A percentile compares a stretch with the other conserved stretches of the same genome.
Conservation (phyloP, 495 filamentous ascomycete species). For the Lasiosphaeriaceae sp. region DNA sequence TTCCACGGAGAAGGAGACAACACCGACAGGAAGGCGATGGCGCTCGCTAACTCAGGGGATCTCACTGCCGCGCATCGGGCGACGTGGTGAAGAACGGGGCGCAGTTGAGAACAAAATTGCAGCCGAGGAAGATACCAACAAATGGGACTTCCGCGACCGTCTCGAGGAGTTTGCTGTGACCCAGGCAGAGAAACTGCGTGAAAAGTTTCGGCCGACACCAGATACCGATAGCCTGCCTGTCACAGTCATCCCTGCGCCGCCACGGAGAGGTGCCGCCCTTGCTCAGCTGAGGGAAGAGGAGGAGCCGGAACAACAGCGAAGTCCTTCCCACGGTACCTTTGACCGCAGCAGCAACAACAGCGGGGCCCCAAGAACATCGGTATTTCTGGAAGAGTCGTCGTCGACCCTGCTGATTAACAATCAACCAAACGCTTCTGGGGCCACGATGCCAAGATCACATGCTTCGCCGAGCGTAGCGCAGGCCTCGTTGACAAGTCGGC, state of each 20-base stretch:
- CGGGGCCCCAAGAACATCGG: too few species aligned
- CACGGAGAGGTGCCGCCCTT: constrained; percentile 41
- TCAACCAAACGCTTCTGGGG: background rate
- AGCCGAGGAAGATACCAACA: constrained; percentile 13
- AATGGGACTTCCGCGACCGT: constrained; percentile 42
- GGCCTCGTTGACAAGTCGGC: background rate
- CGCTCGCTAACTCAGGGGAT: constrained; percentile 21
- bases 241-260: constrained; percentile 47
- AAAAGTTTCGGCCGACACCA: constrained; percentile 41
- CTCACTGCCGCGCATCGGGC: constrained; percentile 15
- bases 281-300: constrained; percentile 43
- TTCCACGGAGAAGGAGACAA: background rate
- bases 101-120: background rate
- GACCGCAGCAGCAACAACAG: too few species aligned
- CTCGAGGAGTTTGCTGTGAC: constrained; percentile 46
- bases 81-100: constrained; percentile 14
- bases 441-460: background rate
- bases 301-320: constrained; percentile 16
- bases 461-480: background rate
- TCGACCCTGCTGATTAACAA: background rate
- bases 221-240: constrained; percentile 47
- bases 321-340: background rate
- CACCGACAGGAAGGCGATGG: constrained; percentile 21
- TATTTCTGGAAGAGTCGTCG: too few species aligned
- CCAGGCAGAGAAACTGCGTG: constrained; percentile 43